phyloP scores from a whole-genome alignment of 352 stramenopile species.

The Globisporangium abappressorium region DNA sequence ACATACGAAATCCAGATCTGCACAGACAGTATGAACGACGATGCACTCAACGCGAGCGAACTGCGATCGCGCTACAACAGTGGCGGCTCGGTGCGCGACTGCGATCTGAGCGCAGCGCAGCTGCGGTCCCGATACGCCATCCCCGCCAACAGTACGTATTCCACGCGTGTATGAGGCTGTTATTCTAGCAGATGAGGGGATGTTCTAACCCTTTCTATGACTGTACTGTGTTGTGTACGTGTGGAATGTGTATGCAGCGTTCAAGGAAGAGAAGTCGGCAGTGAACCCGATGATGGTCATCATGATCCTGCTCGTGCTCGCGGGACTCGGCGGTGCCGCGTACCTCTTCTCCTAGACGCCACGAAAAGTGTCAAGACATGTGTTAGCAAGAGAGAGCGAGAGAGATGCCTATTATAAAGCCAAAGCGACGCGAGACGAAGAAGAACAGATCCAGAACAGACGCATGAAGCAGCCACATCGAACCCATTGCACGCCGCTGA shows the following conservation, averaged over 20 bases:
- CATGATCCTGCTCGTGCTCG: conserved; percentile 44
- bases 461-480: neutral
- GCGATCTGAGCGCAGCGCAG: conserved; percentile 73
- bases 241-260: conserved; percentile 28
- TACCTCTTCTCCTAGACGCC: conserved; percentile 48
- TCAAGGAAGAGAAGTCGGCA: conserved; percentile 61
- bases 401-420: neutral
- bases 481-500: neutral
- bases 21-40: conserved; percentile 35
- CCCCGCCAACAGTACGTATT: conserved; percentile 68
- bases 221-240: no score
- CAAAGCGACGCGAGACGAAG: neutral
- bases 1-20: neutral
- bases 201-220: no score
- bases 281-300: conserved; percentile 48
- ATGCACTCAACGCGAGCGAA: conserved; percentile 62
- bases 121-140: conserved; percentile 80
- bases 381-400: neutral
- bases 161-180: neutral
- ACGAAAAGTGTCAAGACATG: no score
- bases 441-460: neutral
- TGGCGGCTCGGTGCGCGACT: conserved; percentile 68
- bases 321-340: conserved; percentile 42
- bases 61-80: conserved; percentile 74
- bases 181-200: no score